Base-by-base conservation (phyloP, 306 rosid genomes). In the Prunus armeniaca region DNA sequence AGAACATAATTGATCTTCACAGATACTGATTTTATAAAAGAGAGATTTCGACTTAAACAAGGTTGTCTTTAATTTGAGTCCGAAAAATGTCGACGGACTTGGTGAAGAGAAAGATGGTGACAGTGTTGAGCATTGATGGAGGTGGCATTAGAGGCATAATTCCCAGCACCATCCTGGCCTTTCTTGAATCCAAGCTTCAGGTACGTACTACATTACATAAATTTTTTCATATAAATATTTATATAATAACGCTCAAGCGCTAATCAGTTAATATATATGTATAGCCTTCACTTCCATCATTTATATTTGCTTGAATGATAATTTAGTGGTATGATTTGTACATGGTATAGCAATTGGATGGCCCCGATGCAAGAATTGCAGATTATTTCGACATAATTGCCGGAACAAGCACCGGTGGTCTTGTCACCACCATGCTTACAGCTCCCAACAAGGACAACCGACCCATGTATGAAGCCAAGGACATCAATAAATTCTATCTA, bases 111-210 rank as follows among this genome's bases (percentile, higher is more conserved):
- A 73, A 67, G 70, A 69, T 54, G 79, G 27, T 82, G 56, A 82
- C 89, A n/a, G 85, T 86, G 50, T 46, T 86, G 52, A 86, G 89
- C 75, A 86, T 86, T 14, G 89, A 86, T 47, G 89, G 89, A 25
- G 86, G 89, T 13, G 89, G 89, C 30, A 38, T 80, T 13, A 80
- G 84, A 60, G 89, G 84, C 67, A 80, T 84, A 24, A 84, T 84
- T 77, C 87, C 87, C 12, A 62, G 65, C 46, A 74, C 66, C 20
- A 34, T 84, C 47, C 64, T 71, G 2, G 82, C 55, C 45, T 84
- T 77, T 73, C 82, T 80, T 12, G 84, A 84, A 68, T 80, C 84
- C 8, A 80, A 84, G 41, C 87, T 84, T 78, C 84, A 80, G 87
- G 87, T 84, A 65, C 12, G 3, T 34, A 6, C 20, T 18, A 6